A percentile compares a stretch with the other conserved stretches of the same genome.
These are phyloP conservation scores for Starmerella riodocensis DNA, from an alignment of 805 yeast species.

Conservation along the genomic window DNA sequence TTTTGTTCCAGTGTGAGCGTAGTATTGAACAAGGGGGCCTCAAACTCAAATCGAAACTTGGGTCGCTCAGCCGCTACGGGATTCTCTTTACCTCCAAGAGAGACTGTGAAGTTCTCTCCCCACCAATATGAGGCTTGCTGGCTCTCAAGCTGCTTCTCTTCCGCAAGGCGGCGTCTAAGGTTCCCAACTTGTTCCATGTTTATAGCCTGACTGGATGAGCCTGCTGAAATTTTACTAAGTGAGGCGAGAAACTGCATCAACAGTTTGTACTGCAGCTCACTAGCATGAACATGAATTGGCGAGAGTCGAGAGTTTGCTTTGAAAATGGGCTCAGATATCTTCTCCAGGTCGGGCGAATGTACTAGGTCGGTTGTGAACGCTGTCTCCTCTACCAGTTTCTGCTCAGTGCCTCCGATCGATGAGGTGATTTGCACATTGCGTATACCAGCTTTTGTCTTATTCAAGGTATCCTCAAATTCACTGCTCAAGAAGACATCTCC, in stretches of 20 bases:
- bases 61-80: background rate
- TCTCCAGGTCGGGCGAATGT: constrained; percentile 4
- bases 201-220: constrained; percentile 38
- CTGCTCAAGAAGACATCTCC: constrained; percentile 74
- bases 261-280: constrained; percentile 59
- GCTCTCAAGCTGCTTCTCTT: constrained; percentile 19
- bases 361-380: constrained; percentile 11
- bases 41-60: constrained; percentile 14
- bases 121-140: constrained; percentile 17
- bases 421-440: constrained; percentile 61
- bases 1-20: constrained; percentile 11
- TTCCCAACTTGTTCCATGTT: constrained; percentile 29
- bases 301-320: constrained; percentile 45
- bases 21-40: constrained; percentile 17
- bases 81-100: constrained; percentile 2
- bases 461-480: constrained; percentile 33
- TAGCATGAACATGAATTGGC: constrained; percentile 48
- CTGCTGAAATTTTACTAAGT: constrained; percentile 41
- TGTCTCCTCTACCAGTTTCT: constrained; percentile 33
- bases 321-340: constrained; percentile 25
- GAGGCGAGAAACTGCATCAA: constrained; percentile 43
- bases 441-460: constrained; percentile 54
- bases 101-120: constrained; percentile 16
- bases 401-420: constrained; percentile 32
- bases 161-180: constrained; percentile 14